These are phyloP conservation scores for Xerocomus amazonicus DNA, from an alignment of 1,284 basidiomycete genomes.

Conservation along the genomic window DNA sequence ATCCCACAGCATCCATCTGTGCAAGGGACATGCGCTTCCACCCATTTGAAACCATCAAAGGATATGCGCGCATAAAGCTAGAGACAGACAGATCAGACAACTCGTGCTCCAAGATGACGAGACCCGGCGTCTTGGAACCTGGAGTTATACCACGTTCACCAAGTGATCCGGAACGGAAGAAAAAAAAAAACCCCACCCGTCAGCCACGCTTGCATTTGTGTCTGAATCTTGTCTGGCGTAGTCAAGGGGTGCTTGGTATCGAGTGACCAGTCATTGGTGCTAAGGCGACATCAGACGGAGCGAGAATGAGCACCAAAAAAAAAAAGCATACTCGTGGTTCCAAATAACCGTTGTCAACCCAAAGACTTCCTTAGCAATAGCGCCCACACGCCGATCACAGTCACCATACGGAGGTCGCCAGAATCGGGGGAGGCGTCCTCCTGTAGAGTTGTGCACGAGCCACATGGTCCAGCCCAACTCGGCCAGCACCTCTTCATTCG, in stretches of 20 bases:
- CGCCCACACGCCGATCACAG: constrained; percentile 65
- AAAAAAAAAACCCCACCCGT: constrained; percentile 37
- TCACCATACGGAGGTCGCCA: constrained; percentile 83
- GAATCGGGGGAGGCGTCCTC: constrained; percentile 65
- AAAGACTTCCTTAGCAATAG: constrained; percentile 72
- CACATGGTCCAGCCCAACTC: constrained; percentile 84
- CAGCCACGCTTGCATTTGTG: constrained; percentile 53
- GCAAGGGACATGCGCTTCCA: constrained; percentile 66
- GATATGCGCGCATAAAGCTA: constrained; percentile 69
- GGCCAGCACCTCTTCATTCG: constrained; percentile 66
- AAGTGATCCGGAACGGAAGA: neutral
- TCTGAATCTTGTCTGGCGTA: constrained; percentile 42
- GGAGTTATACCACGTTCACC: constrained; percentile 5
- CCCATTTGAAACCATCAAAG: constrained; percentile 57
- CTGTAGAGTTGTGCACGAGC: constrained; percentile 78
- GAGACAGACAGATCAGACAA: constrained; percentile 57
- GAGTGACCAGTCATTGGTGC: constrained; percentile 68
- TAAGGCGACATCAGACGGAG: constrained; percentile 26
- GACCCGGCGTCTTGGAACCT: constrained; percentile 69
- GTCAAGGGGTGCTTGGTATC: constrained; percentile 35
- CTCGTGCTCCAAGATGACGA: constrained; percentile 85
- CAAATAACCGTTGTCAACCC: constrained; percentile 70
- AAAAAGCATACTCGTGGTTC: constrained; percentile 66
- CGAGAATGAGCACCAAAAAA: neutral
- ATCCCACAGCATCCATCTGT: constrained; percentile 41